These are phyloP conservation scores for Thraustochytrium sp. DNA, from an alignment of 352 stramenopile genomes.

Conservation along the genomic window DNA sequence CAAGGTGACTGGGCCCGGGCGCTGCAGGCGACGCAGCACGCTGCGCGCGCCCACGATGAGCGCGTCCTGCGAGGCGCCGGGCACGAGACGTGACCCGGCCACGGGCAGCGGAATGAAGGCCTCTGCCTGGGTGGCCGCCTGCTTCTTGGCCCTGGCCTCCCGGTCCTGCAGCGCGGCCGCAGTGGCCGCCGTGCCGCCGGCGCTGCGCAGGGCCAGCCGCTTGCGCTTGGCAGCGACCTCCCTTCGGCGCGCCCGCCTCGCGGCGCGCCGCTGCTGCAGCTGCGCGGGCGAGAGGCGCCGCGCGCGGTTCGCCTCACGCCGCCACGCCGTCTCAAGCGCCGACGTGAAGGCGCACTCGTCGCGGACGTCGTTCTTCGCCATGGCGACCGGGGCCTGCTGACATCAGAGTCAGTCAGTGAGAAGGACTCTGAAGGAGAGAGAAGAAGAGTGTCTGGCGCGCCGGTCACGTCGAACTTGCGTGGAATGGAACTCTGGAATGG, in stretches of 20 bases:
- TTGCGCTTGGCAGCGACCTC: too few species aligned
- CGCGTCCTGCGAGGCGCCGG: too few species aligned
- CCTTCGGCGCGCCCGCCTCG: too few species aligned
- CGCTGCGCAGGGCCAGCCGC: background rate
- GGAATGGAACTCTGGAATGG: too few species aligned
- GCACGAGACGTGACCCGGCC: too few species aligned
- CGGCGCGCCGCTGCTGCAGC: background rate
- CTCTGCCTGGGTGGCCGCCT: background rate
- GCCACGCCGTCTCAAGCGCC: background rate
- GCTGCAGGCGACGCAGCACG: background rate
- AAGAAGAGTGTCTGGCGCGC: too few species aligned
- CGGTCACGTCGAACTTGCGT: too few species aligned
- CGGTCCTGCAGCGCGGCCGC: too few species aligned
- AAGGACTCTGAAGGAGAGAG: too few species aligned
- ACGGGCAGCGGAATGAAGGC: too few species aligned
- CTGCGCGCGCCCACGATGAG: background rate
- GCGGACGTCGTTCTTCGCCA: background rate
- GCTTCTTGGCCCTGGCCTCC: background rate
- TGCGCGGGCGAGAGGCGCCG: background rate
- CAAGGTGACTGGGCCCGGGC: background rate
- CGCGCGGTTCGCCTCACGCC: background rate
- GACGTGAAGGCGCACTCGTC: slow-evolving; percentile 13
- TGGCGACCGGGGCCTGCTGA: background rate
- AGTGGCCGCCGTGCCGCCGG: too few species aligned
- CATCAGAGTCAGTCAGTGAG: too few species aligned